These are phyloP conservation scores for Solioccasus polychromus DNA, from an alignment of 768 basidiomycete species.

Conservation along the genomic window DNA sequence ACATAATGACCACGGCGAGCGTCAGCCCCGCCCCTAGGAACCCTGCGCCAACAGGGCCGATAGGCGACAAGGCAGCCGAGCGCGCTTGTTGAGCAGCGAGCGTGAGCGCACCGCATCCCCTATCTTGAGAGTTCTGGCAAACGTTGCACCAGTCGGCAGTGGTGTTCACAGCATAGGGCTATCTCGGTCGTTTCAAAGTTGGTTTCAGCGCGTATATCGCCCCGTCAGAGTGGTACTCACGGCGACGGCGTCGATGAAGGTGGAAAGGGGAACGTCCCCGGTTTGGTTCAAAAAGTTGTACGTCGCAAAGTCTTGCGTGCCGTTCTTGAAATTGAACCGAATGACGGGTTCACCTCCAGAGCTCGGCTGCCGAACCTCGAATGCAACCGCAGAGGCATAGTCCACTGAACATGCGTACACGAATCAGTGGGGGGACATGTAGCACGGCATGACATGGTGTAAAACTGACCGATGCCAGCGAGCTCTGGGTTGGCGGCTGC, in stretches of 20 bases:
- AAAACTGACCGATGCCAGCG: slow-evolving; percentile 51
- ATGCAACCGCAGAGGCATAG: slow-evolving; percentile 54
- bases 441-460: background rate
- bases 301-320: slow-evolving; percentile 46
- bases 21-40: slow-evolving; percentile 63
- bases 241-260: slow-evolving; percentile 43
- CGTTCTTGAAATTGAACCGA: slow-evolving; percentile 71
- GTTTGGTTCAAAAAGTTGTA: slow-evolving; percentile 45
- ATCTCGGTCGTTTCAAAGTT: slow-evolving; percentile 1
- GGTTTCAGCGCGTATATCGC: background rate
- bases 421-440: background rate
- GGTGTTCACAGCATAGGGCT: slow-evolving; percentile 51
- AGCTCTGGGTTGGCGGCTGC: slow-evolving; percentile 49
- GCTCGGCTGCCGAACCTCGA: slow-evolving; percentile 55
- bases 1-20: slow-evolving; percentile 38
- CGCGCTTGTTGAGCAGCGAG: slow-evolving; percentile 26
- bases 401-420: slow-evolving; percentile 41
- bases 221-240: slow-evolving; percentile 21
- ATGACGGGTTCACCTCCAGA: slow-evolving; percentile 48
- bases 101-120: slow-evolving; percentile 53
- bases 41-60: slow-evolving; percentile 61
- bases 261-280: slow-evolving; percentile 53
- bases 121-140: slow-evolving; percentile 54
- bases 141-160: slow-evolving; percentile 56
- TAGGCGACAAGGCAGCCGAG: slow-evolving; percentile 34